Percentiles rank a stretch among this genome's conserved stretches.
phyloP scores from a whole-genome alignment of 371 early-diverging fungal species.

The Apophysomyces sp. region DNA sequence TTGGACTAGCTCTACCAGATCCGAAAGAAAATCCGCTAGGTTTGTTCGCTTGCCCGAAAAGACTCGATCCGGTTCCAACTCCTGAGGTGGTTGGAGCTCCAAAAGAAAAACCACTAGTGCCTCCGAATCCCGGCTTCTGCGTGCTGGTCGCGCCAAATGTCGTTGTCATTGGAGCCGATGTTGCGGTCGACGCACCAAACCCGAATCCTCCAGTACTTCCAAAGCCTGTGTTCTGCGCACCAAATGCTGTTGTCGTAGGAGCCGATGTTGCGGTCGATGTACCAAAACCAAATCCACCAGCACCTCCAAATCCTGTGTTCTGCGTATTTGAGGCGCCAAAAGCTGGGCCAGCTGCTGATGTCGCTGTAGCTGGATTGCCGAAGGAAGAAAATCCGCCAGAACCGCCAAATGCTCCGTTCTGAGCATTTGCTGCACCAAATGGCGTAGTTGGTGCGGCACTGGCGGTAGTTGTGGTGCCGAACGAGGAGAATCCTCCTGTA shows the following conservation, averaged over 20 bases:
- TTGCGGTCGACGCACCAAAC: background rate
- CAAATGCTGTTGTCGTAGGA: background rate
- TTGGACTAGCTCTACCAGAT: conserved; percentile 7
- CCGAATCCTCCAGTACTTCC: background rate
- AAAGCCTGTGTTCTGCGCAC: background rate
- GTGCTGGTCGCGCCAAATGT: conserved; percentile 16
- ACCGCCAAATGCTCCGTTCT: background rate
- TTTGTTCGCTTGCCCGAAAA: conserved; percentile 17
- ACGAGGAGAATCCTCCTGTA: background rate
- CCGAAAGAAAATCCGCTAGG: conserved; percentile 7
- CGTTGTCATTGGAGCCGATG: conserved; percentile 24
- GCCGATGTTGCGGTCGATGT: background rate
- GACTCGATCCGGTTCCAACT: conserved; percentile 16
- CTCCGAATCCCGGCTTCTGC: conserved; percentile 3
- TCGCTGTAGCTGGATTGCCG: background rate
- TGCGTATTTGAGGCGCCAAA: background rate
- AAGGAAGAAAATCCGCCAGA: background rate
- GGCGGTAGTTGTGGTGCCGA: conserved; percentile 2
- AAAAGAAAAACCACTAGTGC: conserved; percentile 14
- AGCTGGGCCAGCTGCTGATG: background rate
- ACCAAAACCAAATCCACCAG: background rate
- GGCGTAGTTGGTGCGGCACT: background rate
- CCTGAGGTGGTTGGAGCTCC: conserved; percentile 4
- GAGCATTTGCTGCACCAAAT: conserved; percentile 3
- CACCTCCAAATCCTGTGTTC: background rate